Evolutionary conservation across 805 yeast species (phyloP).

Genomic region (Aciculoconidium aculeatum): DNA sequence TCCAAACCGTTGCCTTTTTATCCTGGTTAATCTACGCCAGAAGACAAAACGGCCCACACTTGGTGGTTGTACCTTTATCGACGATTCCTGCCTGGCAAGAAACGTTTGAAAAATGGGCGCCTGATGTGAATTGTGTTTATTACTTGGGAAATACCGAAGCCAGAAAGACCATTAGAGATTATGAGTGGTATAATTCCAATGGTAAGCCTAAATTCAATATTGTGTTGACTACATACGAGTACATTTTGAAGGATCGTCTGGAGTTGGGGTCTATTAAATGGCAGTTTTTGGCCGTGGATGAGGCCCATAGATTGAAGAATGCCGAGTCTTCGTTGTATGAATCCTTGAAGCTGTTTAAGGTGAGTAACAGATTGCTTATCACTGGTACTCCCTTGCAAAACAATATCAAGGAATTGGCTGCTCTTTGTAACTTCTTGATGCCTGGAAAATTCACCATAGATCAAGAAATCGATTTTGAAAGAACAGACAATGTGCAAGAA

Average conservation of each 20-base stretch:
- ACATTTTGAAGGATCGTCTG: slow-evolving; percentile 79
- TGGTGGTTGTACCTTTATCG: slow-evolving; percentile 92
- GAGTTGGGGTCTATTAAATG: slow-evolving; percentile 82
- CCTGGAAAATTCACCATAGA: slow-evolving; percentile 89
- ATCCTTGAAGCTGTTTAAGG: slow-evolving; percentile 75
- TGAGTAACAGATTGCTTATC: slow-evolving; percentile 76
- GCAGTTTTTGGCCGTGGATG: slow-evolving; percentile 98
- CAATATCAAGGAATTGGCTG: slow-evolving; percentile 91
- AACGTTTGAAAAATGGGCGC: slow-evolving; percentile 96
- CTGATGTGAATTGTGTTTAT: slow-evolving; percentile 87
- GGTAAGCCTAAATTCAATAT: slow-evolving; percentile 84
- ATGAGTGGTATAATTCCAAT: slow-evolving; percentile 68
- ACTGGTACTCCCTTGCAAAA: slow-evolving; percentile 99
- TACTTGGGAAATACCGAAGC: slow-evolving; percentile 90
- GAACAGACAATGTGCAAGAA: slow-evolving; percentile 84
- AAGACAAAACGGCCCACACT: slow-evolving; percentile 95
- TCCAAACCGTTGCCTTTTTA: slow-evolving; percentile 89
- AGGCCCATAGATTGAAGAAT: slow-evolving; percentile 94
- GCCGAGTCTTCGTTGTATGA: slow-evolving; percentile 92
- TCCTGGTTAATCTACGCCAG: slow-evolving; percentile 95
- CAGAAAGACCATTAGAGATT: slow-evolving; percentile 72
- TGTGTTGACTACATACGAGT: slow-evolving; percentile 92
- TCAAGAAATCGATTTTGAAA: slow-evolving; percentile 91
- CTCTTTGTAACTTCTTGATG: slow-evolving; percentile 90
- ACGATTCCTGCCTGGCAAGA: slow-evolving; percentile 99